Evolutionary conservation across 805 yeast species (phyloP).

Genomic region (Debaryomyces tyrocola): DNA sequence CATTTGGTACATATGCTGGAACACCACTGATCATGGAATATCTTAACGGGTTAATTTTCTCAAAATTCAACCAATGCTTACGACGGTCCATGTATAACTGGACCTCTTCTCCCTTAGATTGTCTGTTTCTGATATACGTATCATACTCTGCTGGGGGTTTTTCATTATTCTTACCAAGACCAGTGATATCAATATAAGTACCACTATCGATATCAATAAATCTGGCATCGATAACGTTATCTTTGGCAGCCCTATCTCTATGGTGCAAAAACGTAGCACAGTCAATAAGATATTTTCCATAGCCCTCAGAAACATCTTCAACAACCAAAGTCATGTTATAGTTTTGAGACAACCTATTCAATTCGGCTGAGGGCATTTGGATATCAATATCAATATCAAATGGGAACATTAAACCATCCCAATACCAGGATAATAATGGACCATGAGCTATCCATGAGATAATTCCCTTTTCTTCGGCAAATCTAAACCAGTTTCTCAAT

Average conservation of each 20-base stretch:
- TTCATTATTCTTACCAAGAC: slow-evolving; percentile 25
- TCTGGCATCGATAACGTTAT: slow-evolving; percentile 38
- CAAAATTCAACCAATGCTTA: slow-evolving; percentile 30
- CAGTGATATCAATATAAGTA: slow-evolving; percentile 55
- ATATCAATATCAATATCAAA: slow-evolving; percentile 25
- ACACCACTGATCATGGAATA: slow-evolving; percentile 58
- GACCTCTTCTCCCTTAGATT: slow-evolving; percentile 15
- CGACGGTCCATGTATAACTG: slow-evolving; percentile 33
- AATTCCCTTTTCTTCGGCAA: slow-evolving; percentile 22
- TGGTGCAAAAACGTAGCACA: slow-evolving; percentile 24
- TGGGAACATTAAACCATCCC: slow-evolving; percentile 26
- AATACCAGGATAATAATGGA: slow-evolving; percentile 24
- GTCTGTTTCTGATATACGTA: slow-evolving; percentile 15
- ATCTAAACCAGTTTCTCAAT: slow-evolving; percentile 23
- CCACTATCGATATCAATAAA: slow-evolving; percentile 60
- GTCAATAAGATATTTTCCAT: slow-evolving; percentile 20
- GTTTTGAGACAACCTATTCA: slow-evolving; percentile 16
- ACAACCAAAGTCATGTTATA: slow-evolving; percentile 24
- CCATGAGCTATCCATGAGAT: slow-evolving; percentile 27
- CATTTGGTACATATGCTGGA: slow-evolving; percentile 30
- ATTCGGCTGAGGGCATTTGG: slow-evolving; percentile 23
- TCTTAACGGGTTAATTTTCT: slow-evolving; percentile 51
- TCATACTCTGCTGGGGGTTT: slow-evolving; percentile 20
- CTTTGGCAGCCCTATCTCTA: slow-evolving; percentile 18
- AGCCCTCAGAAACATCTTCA: slow-evolving; percentile 27